Conservation (phyloP, 2,329 filamentous ascomycete genomes). For the Aureobasidium zeae region DNA sequence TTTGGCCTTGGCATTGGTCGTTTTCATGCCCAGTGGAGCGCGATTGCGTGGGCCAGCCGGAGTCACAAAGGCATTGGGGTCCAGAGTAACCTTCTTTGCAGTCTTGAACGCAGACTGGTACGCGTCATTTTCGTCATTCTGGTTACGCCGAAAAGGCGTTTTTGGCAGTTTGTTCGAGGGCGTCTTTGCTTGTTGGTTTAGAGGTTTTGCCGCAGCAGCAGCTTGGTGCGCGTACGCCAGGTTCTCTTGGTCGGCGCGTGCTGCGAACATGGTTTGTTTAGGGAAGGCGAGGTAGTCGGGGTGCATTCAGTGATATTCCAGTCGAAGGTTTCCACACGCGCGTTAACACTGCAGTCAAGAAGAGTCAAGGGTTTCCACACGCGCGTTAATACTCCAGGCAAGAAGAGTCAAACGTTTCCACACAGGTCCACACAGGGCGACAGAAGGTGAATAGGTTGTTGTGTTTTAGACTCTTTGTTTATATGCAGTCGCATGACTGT, state of each 20-base stretch:
- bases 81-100: constrained; percentile 43
- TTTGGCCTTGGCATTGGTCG: constrained; percentile 84
- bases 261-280: constrained; percentile 69
- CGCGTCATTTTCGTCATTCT: constrained; percentile 80
- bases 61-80: constrained; percentile 63
- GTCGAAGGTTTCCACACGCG: too few relatives aligned
- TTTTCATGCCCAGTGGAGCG: constrained; percentile 85
- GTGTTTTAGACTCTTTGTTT: too few relatives aligned
- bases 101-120: constrained; percentile 50
- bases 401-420: too few relatives aligned
- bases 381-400: too few relatives aligned
- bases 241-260: constrained; percentile 76
- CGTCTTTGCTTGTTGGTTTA: constrained; percentile 69
- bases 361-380: too few relatives aligned
- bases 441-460: too few relatives aligned
- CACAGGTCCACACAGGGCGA: too few relatives aligned
- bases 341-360: too few relatives aligned
- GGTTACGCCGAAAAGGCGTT: constrained; percentile 66
- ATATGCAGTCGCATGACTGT: too few relatives aligned
- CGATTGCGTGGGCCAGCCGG: constrained; percentile 67
- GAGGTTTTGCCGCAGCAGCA: constrained; percentile 59
- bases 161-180: constrained; percentile 68
- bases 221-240: constrained; percentile 66
- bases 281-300: too few relatives aligned
- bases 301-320: too few relatives aligned